A percentile compares a stretch with the other conserved stretches of the same genome.
Conservation (phyloP, 2,329 filamentous ascomycete genomes). For the Cladosporium sp. region DNA sequence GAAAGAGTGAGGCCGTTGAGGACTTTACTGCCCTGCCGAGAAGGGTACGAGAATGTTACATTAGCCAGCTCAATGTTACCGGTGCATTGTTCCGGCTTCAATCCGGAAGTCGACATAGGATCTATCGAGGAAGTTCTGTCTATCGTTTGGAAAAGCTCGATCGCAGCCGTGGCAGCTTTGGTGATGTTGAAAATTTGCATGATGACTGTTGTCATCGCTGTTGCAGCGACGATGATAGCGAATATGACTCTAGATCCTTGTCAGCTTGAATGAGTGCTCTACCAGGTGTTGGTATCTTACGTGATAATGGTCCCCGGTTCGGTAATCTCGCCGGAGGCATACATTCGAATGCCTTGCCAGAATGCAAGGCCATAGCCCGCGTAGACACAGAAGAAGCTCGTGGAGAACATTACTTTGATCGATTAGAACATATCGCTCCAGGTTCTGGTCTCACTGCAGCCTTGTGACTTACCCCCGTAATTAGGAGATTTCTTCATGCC, state of each 20-base stretch:
- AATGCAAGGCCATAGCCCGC: conserved; percentile 39
- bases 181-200: conserved; percentile 38
- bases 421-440: no score
- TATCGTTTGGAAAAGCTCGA: conserved; percentile 40
- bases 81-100: conserved; percentile 19
- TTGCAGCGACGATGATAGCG: conserved; percentile 7
- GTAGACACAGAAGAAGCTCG: conserved; percentile 41
- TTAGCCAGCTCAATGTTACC: conserved; percentile 58
- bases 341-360: conserved; percentile 43
- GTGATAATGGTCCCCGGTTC: conserved; percentile 34
- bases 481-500: conserved; percentile 43
- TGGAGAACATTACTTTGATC: conserved; percentile 41
- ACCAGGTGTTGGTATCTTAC: conserved; percentile 9
- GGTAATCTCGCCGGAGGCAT: conserved; percentile 27
- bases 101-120: conserved; percentile 28
- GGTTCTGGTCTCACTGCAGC: no score
- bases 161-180: conserved; percentile 39
- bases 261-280: background rate
- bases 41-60: conserved; percentile 69
- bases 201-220: conserved; percentile 9
- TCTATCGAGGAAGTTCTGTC: conserved; percentile 39
- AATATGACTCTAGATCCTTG: background rate
- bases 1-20: conserved; percentile 32
- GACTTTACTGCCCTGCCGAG: conserved; percentile 34
- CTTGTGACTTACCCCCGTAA: no score